Base-by-base conservation (phyloP, 1,284 basidiomycete genomes). In the Psilocybe mexicana region DNA sequence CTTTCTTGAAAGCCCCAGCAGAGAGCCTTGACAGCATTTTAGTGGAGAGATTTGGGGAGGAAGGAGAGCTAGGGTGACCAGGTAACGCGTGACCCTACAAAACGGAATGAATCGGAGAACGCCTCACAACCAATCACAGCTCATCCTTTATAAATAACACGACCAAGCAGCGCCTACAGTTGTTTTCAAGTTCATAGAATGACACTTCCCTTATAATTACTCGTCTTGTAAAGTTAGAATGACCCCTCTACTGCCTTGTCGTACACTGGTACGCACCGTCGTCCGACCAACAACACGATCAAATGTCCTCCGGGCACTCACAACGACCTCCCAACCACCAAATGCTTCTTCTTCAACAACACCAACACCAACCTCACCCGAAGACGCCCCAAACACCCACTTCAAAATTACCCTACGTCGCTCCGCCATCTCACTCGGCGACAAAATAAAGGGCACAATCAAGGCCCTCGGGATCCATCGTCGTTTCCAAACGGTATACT, bases 401-500 rank as follows among this genome's bases (percentile, higher is more conserved):
- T 94, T 82, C 78, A 90, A 90, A 79, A 88, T 95, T 64, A 94
- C 93, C 24, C 83, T 93, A 14, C 81, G 83, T 11, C 89, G 93
- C 56, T 94, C 92, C 3, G 90, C 86, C 54, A 94, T 94, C 64
- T 87, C 90, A 1, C 82, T 94, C 33, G 87, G 89, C 0, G 77
- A 83, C 57, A 82, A 81, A 65, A 85, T 86, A 61, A 83, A 91
- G 70, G 87, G 82, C 50, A 93, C 92, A 0, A 80, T 94, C 23
- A 79, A 82, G 23, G 82, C 90, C 0, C 83, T 95, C 1, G 93
- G 93, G 0, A 79, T 95, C 53, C 88, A 90, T 70, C 77, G 88
- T 60, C 83, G 93, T 30, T 81, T 90, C 74, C 90, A 93, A 67
- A 93, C 88, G 0, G 92, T 94, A 38, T 94, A 88, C 71, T 88